Evolutionary conservation across 257 asterid species (phyloP).

Genomic region (Orobanche coerulescens): DNA sequence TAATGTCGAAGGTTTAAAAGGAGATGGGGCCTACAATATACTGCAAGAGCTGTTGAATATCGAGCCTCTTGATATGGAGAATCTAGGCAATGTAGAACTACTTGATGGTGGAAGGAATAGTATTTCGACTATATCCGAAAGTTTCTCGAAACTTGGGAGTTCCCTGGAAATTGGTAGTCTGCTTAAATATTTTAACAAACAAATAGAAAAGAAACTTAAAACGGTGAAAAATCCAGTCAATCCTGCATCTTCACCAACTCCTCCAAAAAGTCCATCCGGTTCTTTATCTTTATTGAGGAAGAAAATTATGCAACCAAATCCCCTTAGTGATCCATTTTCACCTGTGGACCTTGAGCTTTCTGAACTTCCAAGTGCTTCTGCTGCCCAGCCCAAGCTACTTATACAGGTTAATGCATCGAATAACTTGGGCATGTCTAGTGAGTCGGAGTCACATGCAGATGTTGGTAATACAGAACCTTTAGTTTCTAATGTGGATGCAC

Average conservation of each 20-base stretch:
- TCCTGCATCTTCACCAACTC: constrained; percentile 48
- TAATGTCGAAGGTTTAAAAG: constrained; percentile 51
- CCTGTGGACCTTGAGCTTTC: constrained; percentile 38
- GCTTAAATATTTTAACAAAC: constrained; percentile 34
- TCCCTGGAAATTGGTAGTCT: constrained; percentile 31
- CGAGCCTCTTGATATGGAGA: constrained; percentile 51
- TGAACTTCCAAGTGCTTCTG: constrained; percentile 21
- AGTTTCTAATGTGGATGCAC: constrained; percentile 26
- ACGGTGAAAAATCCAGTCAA: constrained; percentile 23
- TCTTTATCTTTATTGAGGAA: constrained; percentile 43
- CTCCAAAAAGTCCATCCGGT: constrained; percentile 58
- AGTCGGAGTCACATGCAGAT: constrained; percentile 31
- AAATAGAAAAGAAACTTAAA: constrained; percentile 24
- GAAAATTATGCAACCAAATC: constrained; percentile 40
- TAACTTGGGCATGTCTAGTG: constrained; percentile 27
- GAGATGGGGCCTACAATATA: constrained; percentile 44
- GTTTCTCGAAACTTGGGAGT: constrained; percentile 31
- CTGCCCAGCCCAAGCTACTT: constrained; percentile 22
- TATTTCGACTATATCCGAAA: constrained; percentile 34
- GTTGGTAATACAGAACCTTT: constrained; percentile 25
- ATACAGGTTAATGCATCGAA: constrained; percentile 31
- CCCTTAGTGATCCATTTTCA: constrained; percentile 56
- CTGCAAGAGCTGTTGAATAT: constrained; percentile 66
- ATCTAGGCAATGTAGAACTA: constrained; percentile 34
- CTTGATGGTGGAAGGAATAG: constrained; percentile 37